Conservation (phyloP, 1,284 basidiomycete species). For the Rhodofomes roseus region DNA sequence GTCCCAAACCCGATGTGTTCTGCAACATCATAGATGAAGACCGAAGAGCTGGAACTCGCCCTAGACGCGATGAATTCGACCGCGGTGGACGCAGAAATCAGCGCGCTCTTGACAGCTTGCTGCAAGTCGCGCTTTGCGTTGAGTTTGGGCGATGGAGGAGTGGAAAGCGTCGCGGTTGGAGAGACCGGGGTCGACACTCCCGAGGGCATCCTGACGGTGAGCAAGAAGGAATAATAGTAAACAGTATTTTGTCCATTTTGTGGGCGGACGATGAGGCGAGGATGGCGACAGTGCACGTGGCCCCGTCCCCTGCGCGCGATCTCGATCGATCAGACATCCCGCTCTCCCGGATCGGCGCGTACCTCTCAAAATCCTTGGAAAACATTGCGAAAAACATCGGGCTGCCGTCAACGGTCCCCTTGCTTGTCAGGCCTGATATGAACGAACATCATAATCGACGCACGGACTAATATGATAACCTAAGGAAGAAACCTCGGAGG, state of each 20-base stretch:
- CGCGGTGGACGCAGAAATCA: slow-evolving; percentile 49
- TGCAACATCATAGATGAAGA: slow-evolving; percentile 81
- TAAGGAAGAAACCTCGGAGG: too few species aligned
- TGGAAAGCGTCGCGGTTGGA: slow-evolving; percentile 29
- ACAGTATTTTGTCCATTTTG: not conserved
- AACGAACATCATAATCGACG: too few species aligned
- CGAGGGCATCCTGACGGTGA: slow-evolving; percentile 23
- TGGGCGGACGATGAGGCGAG: slow-evolving; percentile 2
- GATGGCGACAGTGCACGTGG: slow-evolving; percentile 5
- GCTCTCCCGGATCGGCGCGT: not conserved
- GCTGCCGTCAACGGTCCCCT: too few species aligned
- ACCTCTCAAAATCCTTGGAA: not conserved
- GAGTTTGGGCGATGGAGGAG: slow-evolving; percentile 27
- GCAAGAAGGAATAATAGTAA: slow-evolving; percentile 1
- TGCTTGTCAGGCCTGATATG: too few species aligned
- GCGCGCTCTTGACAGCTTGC: slow-evolving; percentile 27
- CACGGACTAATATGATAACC: too few species aligned
- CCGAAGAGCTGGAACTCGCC: slow-evolving; percentile 49
- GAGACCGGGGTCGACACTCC: slow-evolving; percentile 30
- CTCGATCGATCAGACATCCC: not conserved
- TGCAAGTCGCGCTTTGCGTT: slow-evolving; percentile 20
- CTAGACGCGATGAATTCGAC: slow-evolving; percentile 67
- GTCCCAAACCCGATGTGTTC: slow-evolving; percentile 76
- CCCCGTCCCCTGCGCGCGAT: not conserved
- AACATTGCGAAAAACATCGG: not conserved